phyloP scores from a whole-genome alignment of 257 asterid genomes.

The Rauvolfia tetraphylla region DNA sequence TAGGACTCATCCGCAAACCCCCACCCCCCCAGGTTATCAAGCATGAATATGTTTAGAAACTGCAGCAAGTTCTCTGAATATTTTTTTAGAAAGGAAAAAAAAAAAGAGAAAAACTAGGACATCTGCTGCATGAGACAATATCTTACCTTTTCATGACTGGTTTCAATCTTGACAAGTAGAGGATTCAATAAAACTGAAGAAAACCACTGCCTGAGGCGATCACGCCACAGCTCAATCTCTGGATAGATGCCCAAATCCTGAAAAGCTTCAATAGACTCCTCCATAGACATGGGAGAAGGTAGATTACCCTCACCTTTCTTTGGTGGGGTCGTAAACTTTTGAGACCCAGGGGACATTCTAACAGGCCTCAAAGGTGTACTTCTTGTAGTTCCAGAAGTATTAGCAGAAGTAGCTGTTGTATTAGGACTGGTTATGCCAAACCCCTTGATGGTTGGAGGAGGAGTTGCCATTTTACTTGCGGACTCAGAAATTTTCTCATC shows the following conservation, averaged over 20 bases:
- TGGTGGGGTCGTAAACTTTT: conserved; percentile 88
- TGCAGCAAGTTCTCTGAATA: not conserved
- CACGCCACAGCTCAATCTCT: conserved; percentile 86
- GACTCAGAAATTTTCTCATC: conserved; percentile 78
- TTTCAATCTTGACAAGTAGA: conserved; percentile 65
- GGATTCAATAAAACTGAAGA: conserved; percentile 72
- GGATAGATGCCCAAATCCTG: conserved; percentile 73
- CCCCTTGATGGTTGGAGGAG: conserved; percentile 68
- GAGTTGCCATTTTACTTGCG: conserved; percentile 65
- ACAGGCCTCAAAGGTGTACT: conserved; percentile 91
- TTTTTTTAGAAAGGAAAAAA: too few species aligned
- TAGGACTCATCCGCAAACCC: too few species aligned
- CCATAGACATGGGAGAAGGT: conserved; percentile 92
- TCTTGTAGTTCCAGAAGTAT: conserved; percentile 76
- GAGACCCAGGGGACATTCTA: conserved; percentile 95
- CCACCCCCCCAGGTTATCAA: not conserved
- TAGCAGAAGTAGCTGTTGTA: conserved; percentile 49
- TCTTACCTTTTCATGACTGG: conserved; percentile 79
- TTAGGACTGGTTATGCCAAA: conserved; percentile 67
- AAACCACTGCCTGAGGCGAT: conserved; percentile 90
- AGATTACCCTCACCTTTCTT: conserved; percentile 91
- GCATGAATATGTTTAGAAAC: not conserved
- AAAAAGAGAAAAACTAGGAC: conserved; percentile 7
- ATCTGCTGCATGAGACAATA: conserved; percentile 7
- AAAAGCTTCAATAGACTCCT: conserved; percentile 78